Evolutionary conservation across 768 basidiomycete genomes (phyloP), one percentile per base, ranked within the genome.

Genomic region (Hydnum rufescens): DNA sequence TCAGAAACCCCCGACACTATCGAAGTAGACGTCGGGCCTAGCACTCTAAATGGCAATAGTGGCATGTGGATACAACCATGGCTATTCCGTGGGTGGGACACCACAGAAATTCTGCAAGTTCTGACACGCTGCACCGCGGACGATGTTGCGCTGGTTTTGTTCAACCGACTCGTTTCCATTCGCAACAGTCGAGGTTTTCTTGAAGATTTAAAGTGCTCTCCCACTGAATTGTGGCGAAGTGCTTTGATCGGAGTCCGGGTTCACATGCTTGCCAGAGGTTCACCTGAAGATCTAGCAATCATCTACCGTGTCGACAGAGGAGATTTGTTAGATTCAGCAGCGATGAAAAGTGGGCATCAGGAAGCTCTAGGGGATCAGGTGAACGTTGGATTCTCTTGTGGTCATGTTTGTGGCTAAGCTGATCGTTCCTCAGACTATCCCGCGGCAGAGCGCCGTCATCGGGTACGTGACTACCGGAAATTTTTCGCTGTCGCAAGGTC

Each of bases 401-500:
- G 44, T 18, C 50, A 54, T 19, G 55, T 59, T 4, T 61, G 59
- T 0, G 58, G 52, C 0, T 55, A 55, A 25, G 50, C 55, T 18
- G 55, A 59, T 60, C 26, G 66, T 65, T 56, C 64, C 55, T 2
- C 67, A 66, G 55, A 63, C n/a, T 60, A 3, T 56, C 58, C 34
- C 42, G 25, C n/a, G 19, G 18, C 29, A 29, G 2, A 39, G 29
- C 31, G 34, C 16, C 36, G 19, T 84, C 25, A 75, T 93, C 51
- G 92, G 93, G 0, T 85, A 83, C 59, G 71, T 89, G 19, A 87
- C 88, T 0, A 80, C 83, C 2, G 92, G 90, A 0, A 78, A 78
- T 55, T 82, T 74, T 61, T 92, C 90, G 1, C 71, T 96, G 4
- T 71, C 77, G 0, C 73, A 78, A 28, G 92, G 92, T 0, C 67